Conservation (phyloP, 2,329 filamentous ascomycete species). For the Periglandula ipomoeae region DNA sequence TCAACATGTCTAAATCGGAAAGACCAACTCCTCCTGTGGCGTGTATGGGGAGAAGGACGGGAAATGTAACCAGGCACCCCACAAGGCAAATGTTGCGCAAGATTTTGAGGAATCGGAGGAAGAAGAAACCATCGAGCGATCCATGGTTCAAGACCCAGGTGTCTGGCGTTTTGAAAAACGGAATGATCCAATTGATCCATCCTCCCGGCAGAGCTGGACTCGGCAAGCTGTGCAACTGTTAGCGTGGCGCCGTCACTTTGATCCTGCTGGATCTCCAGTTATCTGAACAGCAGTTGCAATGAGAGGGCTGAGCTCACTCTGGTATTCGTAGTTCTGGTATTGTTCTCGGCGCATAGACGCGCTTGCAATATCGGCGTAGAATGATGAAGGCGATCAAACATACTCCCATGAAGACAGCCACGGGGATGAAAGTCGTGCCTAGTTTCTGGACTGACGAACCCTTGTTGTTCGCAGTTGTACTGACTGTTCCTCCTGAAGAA, state of each 20-base stretch:
- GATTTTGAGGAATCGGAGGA: conserved; percentile 61
- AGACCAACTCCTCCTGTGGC: conserved; percentile 63
- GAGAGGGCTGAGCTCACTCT: conserved; percentile 19
- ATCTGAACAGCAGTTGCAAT: not conserved
- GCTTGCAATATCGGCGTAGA: conserved; percentile 35
- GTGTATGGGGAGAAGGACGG: conserved; percentile 78
- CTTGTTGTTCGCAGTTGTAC: conserved; percentile 22
- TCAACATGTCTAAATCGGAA: conserved; percentile 65
- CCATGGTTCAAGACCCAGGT: conserved; percentile 80
- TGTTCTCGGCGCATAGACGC: conserved; percentile 47
- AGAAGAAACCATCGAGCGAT: conserved; percentile 85
- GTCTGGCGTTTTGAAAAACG: conserved; percentile 62
- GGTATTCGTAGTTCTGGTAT: conserved; percentile 38
- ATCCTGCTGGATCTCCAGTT: not conserved
- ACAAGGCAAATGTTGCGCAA: conserved; percentile 78
- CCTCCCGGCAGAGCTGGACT: conserved; percentile 51
- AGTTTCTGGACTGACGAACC: conserved; percentile 26
- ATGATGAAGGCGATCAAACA: conserved; percentile 41
- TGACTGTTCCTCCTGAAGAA: conserved; percentile 25
- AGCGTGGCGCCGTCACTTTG: not conserved
- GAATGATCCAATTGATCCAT: conserved; percentile 56
- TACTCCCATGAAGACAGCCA: conserved; percentile 39
- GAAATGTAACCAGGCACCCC: conserved; percentile 78
- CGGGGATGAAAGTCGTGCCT: conserved; percentile 44
- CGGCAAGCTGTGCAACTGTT: conserved; percentile 36